Evolutionary conservation across 257 asterid genomes (phyloP).

Genomic region (Petunia axillaris): DNA sequence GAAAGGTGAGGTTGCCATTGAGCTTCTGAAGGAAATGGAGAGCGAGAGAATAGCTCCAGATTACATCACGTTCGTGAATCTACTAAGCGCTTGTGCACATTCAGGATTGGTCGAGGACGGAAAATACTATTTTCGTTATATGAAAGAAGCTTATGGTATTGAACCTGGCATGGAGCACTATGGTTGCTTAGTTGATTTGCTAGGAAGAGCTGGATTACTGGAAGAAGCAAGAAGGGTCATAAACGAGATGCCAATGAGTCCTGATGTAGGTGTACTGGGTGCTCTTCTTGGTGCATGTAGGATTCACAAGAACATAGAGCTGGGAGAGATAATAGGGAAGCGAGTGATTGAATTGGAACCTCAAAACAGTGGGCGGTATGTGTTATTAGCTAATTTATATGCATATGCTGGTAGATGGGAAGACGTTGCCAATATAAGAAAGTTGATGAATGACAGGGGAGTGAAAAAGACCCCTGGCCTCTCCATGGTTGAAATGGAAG

Average conservation of each 20-base stretch:
- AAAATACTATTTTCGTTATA: constrained; percentile 52
- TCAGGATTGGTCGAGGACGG: constrained; percentile 82
- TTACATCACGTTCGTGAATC: constrained; percentile 70
- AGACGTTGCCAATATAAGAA: constrained; percentile 68
- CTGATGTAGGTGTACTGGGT: constrained; percentile 77
- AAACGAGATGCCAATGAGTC: constrained; percentile 66
- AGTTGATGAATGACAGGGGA: constrained; percentile 84
- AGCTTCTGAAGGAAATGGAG: constrained; percentile 75
- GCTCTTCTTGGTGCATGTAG: constrained; percentile 90
- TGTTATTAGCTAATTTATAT: constrained; percentile 70
- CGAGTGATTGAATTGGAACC: constrained; percentile 76
- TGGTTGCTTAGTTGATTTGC: constrained; percentile 86
- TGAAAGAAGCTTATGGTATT: constrained; percentile 57
- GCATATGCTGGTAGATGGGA: constrained; percentile 78
- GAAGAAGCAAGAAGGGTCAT: constrained; percentile 63
- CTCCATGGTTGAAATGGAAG: constrained; percentile 64
- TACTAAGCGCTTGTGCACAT: constrained; percentile 83
- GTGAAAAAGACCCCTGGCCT: constrained; percentile 73
- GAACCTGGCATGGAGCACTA: constrained; percentile 83
- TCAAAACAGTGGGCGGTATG: constrained; percentile 75
- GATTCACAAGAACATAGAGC: constrained; percentile 62
- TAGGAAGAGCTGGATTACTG: constrained; percentile 83
- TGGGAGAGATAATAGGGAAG: constrained; percentile 74
- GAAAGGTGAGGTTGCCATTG: constrained; percentile 69
- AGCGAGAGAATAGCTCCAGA: constrained; percentile 52